Evolutionary conservation across 2,329 filamentous ascomycete genomes (phyloP).

Genomic region (Rhynchosporium graminicola): DNA sequence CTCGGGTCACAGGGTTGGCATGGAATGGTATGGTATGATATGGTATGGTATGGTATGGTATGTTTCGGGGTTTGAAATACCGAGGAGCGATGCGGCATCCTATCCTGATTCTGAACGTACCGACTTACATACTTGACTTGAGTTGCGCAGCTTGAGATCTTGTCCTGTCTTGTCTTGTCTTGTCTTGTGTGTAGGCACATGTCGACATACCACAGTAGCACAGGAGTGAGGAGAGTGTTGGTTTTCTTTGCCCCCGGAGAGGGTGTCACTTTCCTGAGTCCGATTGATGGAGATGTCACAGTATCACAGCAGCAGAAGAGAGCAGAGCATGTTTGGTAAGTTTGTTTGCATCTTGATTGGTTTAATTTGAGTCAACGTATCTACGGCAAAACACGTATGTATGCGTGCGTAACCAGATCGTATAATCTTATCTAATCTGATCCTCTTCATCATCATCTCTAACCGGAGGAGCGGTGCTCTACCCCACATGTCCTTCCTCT

Average conservation of each 20-base stretch:
- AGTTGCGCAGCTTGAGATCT: too few relatives aligned
- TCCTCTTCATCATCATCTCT: not conserved
- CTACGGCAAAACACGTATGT: conserved; percentile 15
- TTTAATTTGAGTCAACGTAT: conserved; percentile 20
- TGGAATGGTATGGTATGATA: not conserved
- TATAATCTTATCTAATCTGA: conserved; percentile 2
- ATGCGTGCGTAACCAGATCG: conserved; percentile 13
- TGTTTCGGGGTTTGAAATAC: not conserved
- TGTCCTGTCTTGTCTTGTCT: too few relatives aligned
- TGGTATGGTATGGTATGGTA: too few relatives aligned
- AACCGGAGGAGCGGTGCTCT: conserved; percentile 30
- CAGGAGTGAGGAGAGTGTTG: too few relatives aligned
- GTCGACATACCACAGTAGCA: too few relatives aligned
- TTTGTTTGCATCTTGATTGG: conserved; percentile 6
- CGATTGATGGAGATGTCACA: too few relatives aligned
- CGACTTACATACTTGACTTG: too few relatives aligned
- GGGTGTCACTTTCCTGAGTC: too few relatives aligned
- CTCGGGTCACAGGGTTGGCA: not conserved
- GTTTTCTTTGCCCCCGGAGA: too few relatives aligned
- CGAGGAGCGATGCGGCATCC: too few relatives aligned
- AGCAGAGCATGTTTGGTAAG: not conserved
- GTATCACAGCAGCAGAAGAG: not conserved
- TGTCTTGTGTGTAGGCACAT: too few relatives aligned
- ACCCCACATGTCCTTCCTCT: conserved; percentile 21
- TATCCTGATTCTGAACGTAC: too few relatives aligned